These are phyloP conservation scores for Suillus placidus DNA, from an alignment of 768 basidiomycete genomes.

Conservation along the genomic window DNA sequence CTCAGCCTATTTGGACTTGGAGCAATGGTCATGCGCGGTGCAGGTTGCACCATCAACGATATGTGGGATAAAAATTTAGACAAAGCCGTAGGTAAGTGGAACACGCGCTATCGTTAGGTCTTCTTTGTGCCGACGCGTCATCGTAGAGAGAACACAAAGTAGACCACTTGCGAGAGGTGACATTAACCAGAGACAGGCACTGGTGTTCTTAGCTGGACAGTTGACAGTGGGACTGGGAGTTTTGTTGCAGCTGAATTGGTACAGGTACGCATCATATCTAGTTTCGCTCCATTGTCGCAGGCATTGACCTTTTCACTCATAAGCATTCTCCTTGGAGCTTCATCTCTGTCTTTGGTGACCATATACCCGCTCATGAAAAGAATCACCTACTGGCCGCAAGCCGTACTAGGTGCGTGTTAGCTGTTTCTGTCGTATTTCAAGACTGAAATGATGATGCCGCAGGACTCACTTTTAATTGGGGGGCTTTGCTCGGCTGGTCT, in stretches of 20 bases:
- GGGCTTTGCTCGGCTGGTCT: conserved; percentile 93
- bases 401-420: conserved; percentile 74
- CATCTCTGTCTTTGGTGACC: conserved; percentile 84
- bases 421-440: not conserved
- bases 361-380: conserved; percentile 98
- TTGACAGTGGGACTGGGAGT: conserved; percentile 82
- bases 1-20: conserved; percentile 85
- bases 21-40: conserved; percentile 94
- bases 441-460: conserved; percentile 2
- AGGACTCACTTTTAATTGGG: conserved; percentile 99
- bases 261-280: conserved; percentile 61
- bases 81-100: conserved; percentile 75
- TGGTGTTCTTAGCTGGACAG: conserved; percentile 82
- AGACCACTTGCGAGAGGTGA: conserved; percentile 87
- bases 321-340: conserved; percentile 90
- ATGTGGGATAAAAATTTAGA: conserved; percentile 97
- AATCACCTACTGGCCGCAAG: conserved; percentile 95
- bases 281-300: not conserved
- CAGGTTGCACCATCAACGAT: conserved; percentile 98
- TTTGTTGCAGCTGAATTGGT: conserved; percentile 90
- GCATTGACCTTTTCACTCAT: conserved; percentile 3
- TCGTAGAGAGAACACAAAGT: conserved; percentile 78
- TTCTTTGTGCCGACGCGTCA: conserved; percentile 3
- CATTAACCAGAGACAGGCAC: conserved; percentile 72
- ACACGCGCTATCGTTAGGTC: not conserved